Percentiles rank a stretch among this genome's conserved stretches.
phyloP scores from a whole-genome alignment of 140 eudicot species.

The Erigeron philadelphicus region DNA sequence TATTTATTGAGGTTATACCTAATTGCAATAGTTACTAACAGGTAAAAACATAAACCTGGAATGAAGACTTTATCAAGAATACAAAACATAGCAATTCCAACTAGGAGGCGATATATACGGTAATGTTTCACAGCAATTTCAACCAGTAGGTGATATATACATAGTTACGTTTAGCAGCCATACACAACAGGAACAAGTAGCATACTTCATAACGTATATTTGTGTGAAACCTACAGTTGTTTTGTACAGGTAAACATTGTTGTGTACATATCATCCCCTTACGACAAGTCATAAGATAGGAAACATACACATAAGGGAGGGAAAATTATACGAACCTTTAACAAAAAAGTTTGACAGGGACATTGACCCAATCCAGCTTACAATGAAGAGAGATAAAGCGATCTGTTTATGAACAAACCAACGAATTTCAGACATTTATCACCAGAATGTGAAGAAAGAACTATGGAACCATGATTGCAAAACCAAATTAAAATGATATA shows the following conservation, averaged over 20 bases:
- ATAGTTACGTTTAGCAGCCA: too few species aligned
- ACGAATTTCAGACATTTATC: neutral
- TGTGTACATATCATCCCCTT: neutral
- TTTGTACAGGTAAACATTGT: too few species aligned
- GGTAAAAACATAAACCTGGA: neutral
- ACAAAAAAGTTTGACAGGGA: constrained; percentile 46
- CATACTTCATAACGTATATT: too few species aligned
- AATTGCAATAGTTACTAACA: neutral
- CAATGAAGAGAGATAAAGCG: constrained; percentile 36
- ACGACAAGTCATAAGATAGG: neutral
- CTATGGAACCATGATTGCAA: neutral
- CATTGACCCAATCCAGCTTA: constrained; percentile 59
- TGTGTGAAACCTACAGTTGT: too few species aligned
- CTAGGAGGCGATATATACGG: too few species aligned
- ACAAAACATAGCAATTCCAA: neutral
- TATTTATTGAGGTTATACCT: neutral
- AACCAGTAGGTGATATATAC: too few species aligned
- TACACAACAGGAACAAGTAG: too few species aligned
- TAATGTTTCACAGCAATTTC: too few species aligned
- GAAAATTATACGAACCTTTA: constrained; percentile 36
- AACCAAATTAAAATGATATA: neutral
- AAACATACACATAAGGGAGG: neutral
- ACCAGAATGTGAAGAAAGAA: constrained; percentile 11
- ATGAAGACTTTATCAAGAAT: neutral
- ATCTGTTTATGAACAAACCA: constrained; percentile 41